A percentile compares a stretch with the other conserved stretches of the same genome.
Conservation (phyloP, 129 eudicot genomes). For the Cynara cardunculus region DNA sequence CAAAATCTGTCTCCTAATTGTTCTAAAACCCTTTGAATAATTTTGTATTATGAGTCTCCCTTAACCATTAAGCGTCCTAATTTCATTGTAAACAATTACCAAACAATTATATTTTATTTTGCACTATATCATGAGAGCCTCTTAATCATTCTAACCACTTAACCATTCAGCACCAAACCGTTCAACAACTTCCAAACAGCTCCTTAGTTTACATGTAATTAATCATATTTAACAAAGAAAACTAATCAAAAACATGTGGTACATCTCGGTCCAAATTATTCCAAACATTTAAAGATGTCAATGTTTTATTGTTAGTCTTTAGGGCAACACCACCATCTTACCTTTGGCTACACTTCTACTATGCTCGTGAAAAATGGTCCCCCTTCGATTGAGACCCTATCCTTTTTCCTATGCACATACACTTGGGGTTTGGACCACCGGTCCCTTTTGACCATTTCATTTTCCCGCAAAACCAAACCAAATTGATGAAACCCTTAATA, state of each 20-base stretch:
- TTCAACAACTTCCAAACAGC: too few relatives aligned
- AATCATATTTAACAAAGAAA: neutral
- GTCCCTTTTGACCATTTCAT: neutral
- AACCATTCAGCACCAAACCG: too few relatives aligned
- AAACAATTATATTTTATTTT: too few relatives aligned
- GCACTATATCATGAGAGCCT: too few relatives aligned
- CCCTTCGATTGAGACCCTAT: slow-evolving; percentile 20
- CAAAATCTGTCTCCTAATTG: too few relatives aligned
- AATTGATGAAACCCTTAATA: neutral
- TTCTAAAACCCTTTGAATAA: too few relatives aligned
- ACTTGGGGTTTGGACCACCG: slow-evolving; percentile 15
- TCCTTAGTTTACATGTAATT: too few relatives aligned
- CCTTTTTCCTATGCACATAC: slow-evolving; percentile 20
- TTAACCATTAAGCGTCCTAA: too few relatives aligned
- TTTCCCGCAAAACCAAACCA: neutral
- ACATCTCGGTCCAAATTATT: slow-evolving; percentile 22
- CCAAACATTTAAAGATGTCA: slow-evolving; percentile 19
- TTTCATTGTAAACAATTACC: too few relatives aligned
- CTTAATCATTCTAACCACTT: too few relatives aligned
- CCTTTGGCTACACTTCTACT: slow-evolving; percentile 14
- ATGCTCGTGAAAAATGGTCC: slow-evolving; percentile 26
- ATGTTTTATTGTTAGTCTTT: slow-evolving; percentile 24
- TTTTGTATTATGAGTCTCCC: too few relatives aligned
- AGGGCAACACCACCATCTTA: slow-evolving; percentile 16
- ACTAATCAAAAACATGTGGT: neutral